phyloP scores from a whole-genome alignment of 371 early-diverging fungal species.

The Mucor piriformis region DNA sequence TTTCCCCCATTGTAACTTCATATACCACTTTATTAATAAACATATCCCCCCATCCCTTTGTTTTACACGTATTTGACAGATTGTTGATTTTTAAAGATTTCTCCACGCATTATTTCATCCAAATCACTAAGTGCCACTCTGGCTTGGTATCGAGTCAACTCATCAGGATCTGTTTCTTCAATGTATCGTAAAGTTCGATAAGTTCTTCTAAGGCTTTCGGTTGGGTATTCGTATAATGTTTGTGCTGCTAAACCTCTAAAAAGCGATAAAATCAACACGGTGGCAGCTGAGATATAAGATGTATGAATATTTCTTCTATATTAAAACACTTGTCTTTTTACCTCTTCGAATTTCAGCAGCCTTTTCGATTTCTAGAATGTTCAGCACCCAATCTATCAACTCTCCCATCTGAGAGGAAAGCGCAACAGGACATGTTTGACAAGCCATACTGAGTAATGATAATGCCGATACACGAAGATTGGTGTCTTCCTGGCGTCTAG shows the following conservation, averaged over 20 bases:
- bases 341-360: slow-evolving; percentile 66
- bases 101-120: slow-evolving; percentile 58
- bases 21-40: too few relatives aligned
- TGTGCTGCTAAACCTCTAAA: slow-evolving; percentile 69
- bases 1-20: too few relatives aligned
- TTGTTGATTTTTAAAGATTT: slow-evolving; percentile 38
- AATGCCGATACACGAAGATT: slow-evolving; percentile 65
- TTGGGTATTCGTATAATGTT: slow-evolving; percentile 59
- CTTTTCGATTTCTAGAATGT: slow-evolving; percentile 68
- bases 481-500: slow-evolving; percentile 36
- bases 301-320: too few relatives aligned
- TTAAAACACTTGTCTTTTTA: too few relatives aligned
- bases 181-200: slow-evolving; percentile 64
- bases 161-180: slow-evolving; percentile 69
- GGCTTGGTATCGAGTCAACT: slow-evolving; percentile 68
- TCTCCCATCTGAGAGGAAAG: slow-evolving; percentile 66
- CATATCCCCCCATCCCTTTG: too few relatives aligned
- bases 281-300: slow-evolving; percentile 50
- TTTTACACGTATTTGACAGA: slow-evolving; percentile 4
- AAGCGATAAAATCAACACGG: slow-evolving; percentile 67
- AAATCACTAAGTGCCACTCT: slow-evolving; percentile 66
- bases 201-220: slow-evolving; percentile 57
- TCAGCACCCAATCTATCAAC: slow-evolving; percentile 66
- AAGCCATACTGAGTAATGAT: slow-evolving; percentile 73
- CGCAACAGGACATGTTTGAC: slow-evolving; percentile 75